phyloP scores from a whole-genome alignment of 139 green algal species.

The Volvox reticuliferus region DNA sequence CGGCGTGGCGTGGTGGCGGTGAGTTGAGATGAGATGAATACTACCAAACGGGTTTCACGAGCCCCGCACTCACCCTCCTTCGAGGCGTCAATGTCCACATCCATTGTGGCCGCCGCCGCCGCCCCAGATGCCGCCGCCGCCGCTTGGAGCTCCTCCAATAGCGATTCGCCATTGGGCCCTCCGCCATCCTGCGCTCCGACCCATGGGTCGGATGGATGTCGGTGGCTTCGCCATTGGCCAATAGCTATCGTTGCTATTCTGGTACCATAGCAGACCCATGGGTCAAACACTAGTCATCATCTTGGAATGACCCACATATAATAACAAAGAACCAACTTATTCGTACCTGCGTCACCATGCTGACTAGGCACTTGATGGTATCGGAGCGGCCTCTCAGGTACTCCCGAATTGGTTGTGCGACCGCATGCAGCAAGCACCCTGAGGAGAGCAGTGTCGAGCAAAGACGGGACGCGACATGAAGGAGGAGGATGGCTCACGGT shows the following conservation, averaged over 20 bases:
- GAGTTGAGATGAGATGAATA: too few species aligned
- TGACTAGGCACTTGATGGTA: conserved; percentile 95
- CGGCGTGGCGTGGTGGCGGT: too few species aligned
- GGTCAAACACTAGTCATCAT: too few species aligned
- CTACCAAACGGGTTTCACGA: too few species aligned
- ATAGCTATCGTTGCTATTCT: too few species aligned
- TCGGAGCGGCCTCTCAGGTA: conserved; percentile 88
- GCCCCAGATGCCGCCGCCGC: conserved; percentile 19
- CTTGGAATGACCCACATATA: too few species aligned
- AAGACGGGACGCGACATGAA: too few species aligned
- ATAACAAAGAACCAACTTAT: background rate
- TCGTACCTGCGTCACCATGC: conserved; percentile 89
- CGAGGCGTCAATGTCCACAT: background rate
- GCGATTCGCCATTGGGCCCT: conserved; percentile 34
- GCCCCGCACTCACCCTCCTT: background rate
- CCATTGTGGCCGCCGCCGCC: conserved; percentile 16
- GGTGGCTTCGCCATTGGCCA: too few species aligned
- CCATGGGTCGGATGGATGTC: too few species aligned
- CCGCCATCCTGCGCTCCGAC: conserved; percentile 69
- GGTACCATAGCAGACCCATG: too few species aligned
- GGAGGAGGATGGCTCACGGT: too few species aligned
- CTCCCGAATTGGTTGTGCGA: conserved; percentile 79
- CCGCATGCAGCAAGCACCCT: conserved; percentile 84
- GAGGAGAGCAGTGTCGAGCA: background rate
- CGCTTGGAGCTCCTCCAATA: conserved; percentile 43